These are phyloP conservation scores for Cytospora piceae DNA, from an alignment of 2,329 filamentous ascomycete species.

Conservation along the genomic window DNA sequence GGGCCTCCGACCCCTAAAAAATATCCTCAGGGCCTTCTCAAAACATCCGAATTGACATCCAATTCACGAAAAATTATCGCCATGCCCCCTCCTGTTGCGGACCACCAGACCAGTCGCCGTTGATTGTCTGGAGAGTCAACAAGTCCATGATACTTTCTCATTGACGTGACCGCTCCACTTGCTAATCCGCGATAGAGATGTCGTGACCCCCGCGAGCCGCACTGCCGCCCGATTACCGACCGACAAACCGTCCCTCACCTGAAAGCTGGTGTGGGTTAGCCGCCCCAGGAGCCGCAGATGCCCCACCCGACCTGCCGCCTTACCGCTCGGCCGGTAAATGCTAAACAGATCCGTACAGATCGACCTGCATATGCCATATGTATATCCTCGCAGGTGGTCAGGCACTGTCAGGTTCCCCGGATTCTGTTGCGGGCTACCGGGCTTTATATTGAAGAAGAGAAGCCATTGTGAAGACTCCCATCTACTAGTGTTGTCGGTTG, in stretches of 20 bases:
- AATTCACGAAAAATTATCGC: neutral
- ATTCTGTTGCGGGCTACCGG: neutral
- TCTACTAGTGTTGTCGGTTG: neutral
- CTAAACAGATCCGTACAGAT: neutral
- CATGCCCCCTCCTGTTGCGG: neutral
- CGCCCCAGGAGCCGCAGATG: neutral
- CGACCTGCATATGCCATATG: neutral
- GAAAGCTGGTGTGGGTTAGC: neutral
- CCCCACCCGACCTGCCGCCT: conserved; percentile 1
- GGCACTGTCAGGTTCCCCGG: neutral
- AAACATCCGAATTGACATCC: neutral
- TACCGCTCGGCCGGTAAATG: neutral
- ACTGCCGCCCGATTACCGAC: conserved; percentile 20
- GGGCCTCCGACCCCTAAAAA: too few species aligned
- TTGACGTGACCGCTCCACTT: conserved; percentile 26
- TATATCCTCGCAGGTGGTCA: too few species aligned
- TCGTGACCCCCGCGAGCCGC: conserved; percentile 6
- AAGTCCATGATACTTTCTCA: conserved; percentile 8
- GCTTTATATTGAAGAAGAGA: neutral
- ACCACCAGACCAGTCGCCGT: neutral
- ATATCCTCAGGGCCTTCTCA: neutral
- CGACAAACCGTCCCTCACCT: conserved; percentile 11
- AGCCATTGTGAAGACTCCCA: neutral
- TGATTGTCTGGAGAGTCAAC: neutral
- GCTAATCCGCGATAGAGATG: conserved; percentile 21